Base-by-base conservation (phyloP, 169 alveolate species). In the Eimeria falciformis region DNA sequence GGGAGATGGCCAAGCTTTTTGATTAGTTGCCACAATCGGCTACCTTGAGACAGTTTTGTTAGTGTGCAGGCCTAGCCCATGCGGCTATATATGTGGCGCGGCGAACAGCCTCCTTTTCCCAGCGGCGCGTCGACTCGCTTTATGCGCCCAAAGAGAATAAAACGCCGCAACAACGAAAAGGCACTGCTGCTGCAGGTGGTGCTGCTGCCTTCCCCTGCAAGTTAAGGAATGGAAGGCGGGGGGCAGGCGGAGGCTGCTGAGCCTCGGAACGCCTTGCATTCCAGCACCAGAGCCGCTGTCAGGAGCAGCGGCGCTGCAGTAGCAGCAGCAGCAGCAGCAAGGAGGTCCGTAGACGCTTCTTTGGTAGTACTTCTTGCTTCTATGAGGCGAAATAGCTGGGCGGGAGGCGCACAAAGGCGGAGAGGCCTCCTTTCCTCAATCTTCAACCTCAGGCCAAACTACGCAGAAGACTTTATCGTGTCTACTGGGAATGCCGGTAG, bases 101-200 rank as follows among this genome's bases (percentile, higher is more conserved):
- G 62, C 84, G 62, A 33, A 73, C 84, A 2, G 84, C 84, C 33
- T 40, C 84, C n/a, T 73, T 73, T 37, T 73, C 40, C 55, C 84
- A 73, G 84, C 84, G 84, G 33, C 84, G 58, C 21, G 58, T 73
- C 45, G 84, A 40, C 37, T 62, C 84, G 55, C 84, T 73, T 14
- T 40, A 40, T 62, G 40, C 43, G 11, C 65, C 17, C 25, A 3
- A 53, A 21, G 65, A 21, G 65, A 0, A 12, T 17, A 3, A 53
- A 21, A 0, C 17, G 65, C 25, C 65, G n/a, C n/a, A 12, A 3
- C 17, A 21, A 53, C 25, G n/a, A 53, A 0, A 2, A 53, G n/a
- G 65, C 3, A 3, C 65, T 53, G 65, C n/a, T 33, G 81, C 81
- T 27, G 81, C 81, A n/a, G n/a, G n/a, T n/a, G n/a, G n/a, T 33